phyloP scores from a whole-genome alignment of 306 rosid genomes.

The Benincasa hispida region DNA sequence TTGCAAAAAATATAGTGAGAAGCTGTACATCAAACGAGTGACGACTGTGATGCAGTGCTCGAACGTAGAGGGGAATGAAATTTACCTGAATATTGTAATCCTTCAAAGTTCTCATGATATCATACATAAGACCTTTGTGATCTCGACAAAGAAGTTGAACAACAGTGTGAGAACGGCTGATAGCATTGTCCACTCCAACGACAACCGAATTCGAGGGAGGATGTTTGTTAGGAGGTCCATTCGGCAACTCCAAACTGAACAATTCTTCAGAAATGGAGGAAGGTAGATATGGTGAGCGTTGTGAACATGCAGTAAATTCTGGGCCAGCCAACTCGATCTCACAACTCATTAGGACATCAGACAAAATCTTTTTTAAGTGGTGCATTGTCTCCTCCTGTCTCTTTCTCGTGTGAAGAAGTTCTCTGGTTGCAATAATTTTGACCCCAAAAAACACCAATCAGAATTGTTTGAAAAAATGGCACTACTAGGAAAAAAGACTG shows the following conservation, averaged over 20 bases:
- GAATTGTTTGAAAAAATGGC: not conserved
- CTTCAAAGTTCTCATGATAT: slow-evolving; percentile 52
- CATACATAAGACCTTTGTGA: slow-evolving; percentile 50
- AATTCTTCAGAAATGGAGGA: slow-evolving; percentile 30
- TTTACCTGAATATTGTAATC: slow-evolving; percentile 46
- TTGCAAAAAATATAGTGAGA: not conserved
- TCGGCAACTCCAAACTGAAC: slow-evolving; percentile 30
- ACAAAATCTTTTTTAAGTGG: slow-evolving; percentile 21
- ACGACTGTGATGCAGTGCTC: not conserved
- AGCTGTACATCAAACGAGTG: not conserved
- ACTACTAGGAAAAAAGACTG: not conserved
- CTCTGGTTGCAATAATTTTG: slow-evolving; percentile 14
- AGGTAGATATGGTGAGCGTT: slow-evolving; percentile 31
- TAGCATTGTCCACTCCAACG: slow-evolving; percentile 29
- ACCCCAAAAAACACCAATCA: not conserved
- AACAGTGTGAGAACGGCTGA: slow-evolving; percentile 46
- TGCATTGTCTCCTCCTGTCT: slow-evolving; percentile 34
- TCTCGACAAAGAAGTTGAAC: slow-evolving; percentile 37
- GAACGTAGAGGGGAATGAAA: not conserved
- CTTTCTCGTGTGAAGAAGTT: slow-evolving; percentile 29
- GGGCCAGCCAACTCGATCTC: slow-evolving; percentile 38
- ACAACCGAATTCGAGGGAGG: slow-evolving; percentile 20
- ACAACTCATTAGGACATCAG: slow-evolving; percentile 26
- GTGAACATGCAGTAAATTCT: slow-evolving; percentile 28
- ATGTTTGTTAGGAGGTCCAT: slow-evolving; percentile 14